Conservation (phyloP, 176 grass and related monocot genomes). For the Aegilops tauschii region DNA sequence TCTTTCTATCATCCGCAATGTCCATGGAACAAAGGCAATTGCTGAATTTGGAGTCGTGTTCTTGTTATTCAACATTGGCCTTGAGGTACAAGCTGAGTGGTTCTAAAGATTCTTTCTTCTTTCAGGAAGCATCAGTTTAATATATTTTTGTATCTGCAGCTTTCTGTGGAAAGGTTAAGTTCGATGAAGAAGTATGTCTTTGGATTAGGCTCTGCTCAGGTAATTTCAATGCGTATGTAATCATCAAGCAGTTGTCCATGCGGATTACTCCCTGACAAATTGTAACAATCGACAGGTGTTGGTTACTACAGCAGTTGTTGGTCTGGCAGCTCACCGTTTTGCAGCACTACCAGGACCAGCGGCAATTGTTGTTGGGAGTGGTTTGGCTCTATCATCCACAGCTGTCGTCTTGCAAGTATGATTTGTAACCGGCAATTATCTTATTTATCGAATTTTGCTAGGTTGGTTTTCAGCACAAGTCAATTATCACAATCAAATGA, state of each 20-base stretch:
- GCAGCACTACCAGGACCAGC: slow-evolving; percentile 67
- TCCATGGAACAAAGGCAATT: slow-evolving; percentile 96
- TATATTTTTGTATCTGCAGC: slow-evolving; percentile 46
- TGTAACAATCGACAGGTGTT: slow-evolving; percentile 55
- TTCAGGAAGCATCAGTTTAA: slow-evolving; percentile 13
- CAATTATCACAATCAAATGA: background rate
- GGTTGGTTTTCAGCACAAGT: background rate
- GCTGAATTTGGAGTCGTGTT: slow-evolving; percentile 99
- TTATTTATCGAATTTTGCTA: slow-evolving; percentile 7
- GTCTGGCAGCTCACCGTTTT: slow-evolving; percentile 71
- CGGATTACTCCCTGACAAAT: slow-evolving; percentile 27
- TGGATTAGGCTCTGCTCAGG: slow-evolving; percentile 94
- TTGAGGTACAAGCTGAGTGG: slow-evolving; percentile 73
- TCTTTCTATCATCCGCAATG: slow-evolving; percentile 88
- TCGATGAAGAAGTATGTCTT: slow-evolving; percentile 99
- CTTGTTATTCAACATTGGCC: slow-evolving; percentile 98
- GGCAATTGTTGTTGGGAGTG: slow-evolving; percentile 91
- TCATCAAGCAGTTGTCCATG: slow-evolving; percentile 30
- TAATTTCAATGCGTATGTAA: slow-evolving; percentile 30
- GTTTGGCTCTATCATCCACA: slow-evolving; percentile 94
- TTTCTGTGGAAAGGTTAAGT: slow-evolving; percentile 97
- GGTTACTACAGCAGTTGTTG: slow-evolving; percentile 79
- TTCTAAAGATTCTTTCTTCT: slow-evolving; percentile 25
- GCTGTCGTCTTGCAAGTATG: slow-evolving; percentile 97
- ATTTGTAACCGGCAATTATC: slow-evolving; percentile 8